Evolutionary conservation across 805 yeast species (phyloP).

Genomic region (Hanseniaspora vineae): DNA sequence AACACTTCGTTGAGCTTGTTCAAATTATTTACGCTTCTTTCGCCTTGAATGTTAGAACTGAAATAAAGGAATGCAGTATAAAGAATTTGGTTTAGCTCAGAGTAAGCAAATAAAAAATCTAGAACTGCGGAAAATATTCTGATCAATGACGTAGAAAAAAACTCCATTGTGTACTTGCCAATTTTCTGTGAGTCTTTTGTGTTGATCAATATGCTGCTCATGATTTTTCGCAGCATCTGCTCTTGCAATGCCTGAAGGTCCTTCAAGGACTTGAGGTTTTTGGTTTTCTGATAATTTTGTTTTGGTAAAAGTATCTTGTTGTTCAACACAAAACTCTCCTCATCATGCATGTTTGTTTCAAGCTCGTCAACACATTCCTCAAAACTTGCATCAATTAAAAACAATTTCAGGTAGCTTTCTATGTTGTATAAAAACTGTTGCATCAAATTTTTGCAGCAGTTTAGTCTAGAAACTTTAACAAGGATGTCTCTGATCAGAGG

Average conservation of each 20-base stretch:
- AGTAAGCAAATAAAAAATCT: constrained; percentile 27
- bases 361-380: constrained; percentile 23
- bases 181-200: constrained; percentile 13
- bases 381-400: constrained; percentile 22
- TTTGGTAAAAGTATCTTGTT: background rate
- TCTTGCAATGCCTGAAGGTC: constrained; percentile 17
- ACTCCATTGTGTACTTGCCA: constrained; percentile 27
- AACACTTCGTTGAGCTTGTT: constrained; percentile 27
- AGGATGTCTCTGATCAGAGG: constrained; percentile 19
- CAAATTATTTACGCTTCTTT: constrained; percentile 8
- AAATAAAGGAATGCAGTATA: constrained; percentile 24
- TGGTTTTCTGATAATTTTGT: background rate
- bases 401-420: constrained; percentile 20
- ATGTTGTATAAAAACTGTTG: constrained; percentile 22
- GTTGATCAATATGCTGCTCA: constrained; percentile 26
- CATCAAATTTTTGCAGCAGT: constrained; percentile 23
- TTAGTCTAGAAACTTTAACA: constrained; percentile 18
- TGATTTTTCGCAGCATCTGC: constrained; percentile 24
- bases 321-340: constrained; percentile 12
- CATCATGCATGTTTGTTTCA: constrained; percentile 14
- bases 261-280: background rate
- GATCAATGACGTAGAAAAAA: constrained; percentile 31
- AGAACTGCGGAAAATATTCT: constrained; percentile 24
- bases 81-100: constrained; percentile 26
- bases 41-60: constrained; percentile 15